phyloP scores from a whole-genome alignment of 2,329 filamentous ascomycete genomes.

The Curvularia lunata region DNA sequence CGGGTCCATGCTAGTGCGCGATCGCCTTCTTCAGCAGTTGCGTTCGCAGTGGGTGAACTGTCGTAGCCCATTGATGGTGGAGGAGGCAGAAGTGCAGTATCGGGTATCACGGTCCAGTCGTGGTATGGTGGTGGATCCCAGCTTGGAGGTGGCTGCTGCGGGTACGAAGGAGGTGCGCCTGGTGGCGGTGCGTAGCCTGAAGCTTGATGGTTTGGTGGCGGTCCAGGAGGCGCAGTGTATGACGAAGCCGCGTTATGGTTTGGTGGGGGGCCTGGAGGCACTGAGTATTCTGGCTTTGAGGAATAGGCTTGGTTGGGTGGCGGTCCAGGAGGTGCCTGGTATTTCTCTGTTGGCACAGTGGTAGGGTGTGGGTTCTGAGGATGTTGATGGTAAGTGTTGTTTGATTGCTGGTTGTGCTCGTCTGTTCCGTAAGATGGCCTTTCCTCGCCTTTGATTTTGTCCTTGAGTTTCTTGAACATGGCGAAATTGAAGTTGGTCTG shows the following conservation, averaged over 20 bases:
- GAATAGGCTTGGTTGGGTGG: conserved; percentile 33
- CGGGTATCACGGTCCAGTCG: conserved; percentile 75
- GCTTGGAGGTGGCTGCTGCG: conserved; percentile 44
- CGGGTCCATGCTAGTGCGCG: conserved; percentile 71
- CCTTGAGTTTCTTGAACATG: conserved; percentile 48
- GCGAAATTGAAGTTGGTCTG: conserved; percentile 1
- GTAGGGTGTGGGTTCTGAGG: conserved; percentile 25
- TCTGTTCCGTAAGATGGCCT: conserved; percentile 23
- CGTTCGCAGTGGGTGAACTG: conserved; percentile 71
- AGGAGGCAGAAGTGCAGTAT: conserved; percentile 74
- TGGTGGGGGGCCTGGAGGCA: conserved; percentile 31
- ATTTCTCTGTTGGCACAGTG: conserved; percentile 30
- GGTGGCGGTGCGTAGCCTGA: conserved; percentile 39
- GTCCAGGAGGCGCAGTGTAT: conserved; percentile 26
- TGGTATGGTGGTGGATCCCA: conserved; percentile 65
- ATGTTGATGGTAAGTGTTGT: conserved; percentile 34
- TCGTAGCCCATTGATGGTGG: conserved; percentile 73
- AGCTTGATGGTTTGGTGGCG: conserved; percentile 30
- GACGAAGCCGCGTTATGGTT: conserved; percentile 18
- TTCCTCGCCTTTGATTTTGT: conserved; percentile 42
- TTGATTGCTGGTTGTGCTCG: conserved; percentile 34
- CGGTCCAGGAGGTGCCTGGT: conserved; percentile 39
- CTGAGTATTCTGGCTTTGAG: conserved; percentile 25
- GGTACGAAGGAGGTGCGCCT: conserved; percentile 33
- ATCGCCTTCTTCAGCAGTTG: conserved; percentile 67